These are phyloP conservation scores for Ilex paraguariensis DNA, from an alignment of 305 asterid species.

Conservation along the genomic window DNA sequence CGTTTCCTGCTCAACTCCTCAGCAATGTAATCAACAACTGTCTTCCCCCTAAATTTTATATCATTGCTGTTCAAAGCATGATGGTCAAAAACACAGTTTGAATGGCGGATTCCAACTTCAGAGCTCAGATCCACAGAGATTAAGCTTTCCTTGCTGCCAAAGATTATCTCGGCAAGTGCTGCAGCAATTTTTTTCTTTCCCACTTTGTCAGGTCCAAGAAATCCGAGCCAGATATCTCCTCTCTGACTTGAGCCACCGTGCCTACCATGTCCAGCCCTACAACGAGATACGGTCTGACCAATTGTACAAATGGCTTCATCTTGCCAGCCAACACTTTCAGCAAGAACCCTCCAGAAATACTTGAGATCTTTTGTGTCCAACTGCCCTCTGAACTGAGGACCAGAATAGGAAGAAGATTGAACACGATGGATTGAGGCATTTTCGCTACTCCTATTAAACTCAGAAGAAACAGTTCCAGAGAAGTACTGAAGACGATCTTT, in stretches of 20 bases:
- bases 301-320: slow-evolving; percentile 58
- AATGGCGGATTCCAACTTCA: slow-evolving; percentile 18
- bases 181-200: slow-evolving; percentile 75
- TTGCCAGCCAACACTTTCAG: slow-evolving; percentile 74
- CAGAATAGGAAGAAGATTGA: slow-evolving; percentile 31
- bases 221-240: slow-evolving; percentile 77
- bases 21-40: slow-evolving; percentile 62
- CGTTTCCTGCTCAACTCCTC: slow-evolving; percentile 62
- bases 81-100: slow-evolving; percentile 35
- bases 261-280: slow-evolving; percentile 43
- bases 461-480: slow-evolving; percentile 38
- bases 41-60: slow-evolving; percentile 52
- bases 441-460: slow-evolving; percentile 24
- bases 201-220: slow-evolving; percentile 78
- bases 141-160: slow-evolving; percentile 45
- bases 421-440: slow-evolving; percentile 29
- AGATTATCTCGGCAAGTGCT: slow-evolving; percentile 57
- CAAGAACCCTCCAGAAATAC: slow-evolving; percentile 49
- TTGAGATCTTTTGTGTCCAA: slow-evolving; percentile 39
- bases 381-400: slow-evolving; percentile 30
- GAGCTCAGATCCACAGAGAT: slow-evolving; percentile 50
- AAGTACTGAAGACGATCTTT: slow-evolving; percentile 17
- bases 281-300: slow-evolving; percentile 42
- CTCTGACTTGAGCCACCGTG: slow-evolving; percentile 25
- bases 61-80: slow-evolving; percentile 26